A percentile compares a stretch with the other conserved stretches of the same genome.
Evolutionary conservation across 345 rosid species (phyloP).

Genomic region (Eutrema yunnanense): DNA sequence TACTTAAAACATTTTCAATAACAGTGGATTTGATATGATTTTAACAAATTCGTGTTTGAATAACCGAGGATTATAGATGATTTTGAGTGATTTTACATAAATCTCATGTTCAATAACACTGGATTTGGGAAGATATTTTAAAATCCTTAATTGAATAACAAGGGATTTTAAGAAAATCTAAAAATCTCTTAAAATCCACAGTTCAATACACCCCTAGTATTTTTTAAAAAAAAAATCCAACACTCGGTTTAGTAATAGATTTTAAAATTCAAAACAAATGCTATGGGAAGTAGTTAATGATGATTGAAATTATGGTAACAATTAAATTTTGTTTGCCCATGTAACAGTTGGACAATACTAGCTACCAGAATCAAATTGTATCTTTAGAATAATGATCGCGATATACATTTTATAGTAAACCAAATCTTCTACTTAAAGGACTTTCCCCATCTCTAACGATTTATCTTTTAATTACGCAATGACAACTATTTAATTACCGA

Average conservation of each 20-base stretch:
- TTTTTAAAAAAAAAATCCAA: too few relatives aligned
- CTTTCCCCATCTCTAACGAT: slow-evolving; percentile 9
- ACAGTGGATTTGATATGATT: too few relatives aligned
- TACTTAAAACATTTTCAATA: too few relatives aligned
- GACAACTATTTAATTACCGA: neutral
- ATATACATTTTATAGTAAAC: slow-evolving; percentile 2
- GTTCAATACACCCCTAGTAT: too few relatives aligned
- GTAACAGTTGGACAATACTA: neutral
- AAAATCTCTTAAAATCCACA: too few relatives aligned
- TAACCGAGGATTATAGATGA: too few relatives aligned
- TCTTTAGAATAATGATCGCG: slow-evolving; percentile 12
- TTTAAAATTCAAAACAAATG: neutral
- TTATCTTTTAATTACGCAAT: neutral
- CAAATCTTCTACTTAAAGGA: slow-evolving; percentile 23
- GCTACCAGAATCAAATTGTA: slow-evolving; percentile 22
- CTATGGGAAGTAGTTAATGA: neutral
- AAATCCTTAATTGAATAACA: too few relatives aligned
- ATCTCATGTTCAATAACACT: too few relatives aligned
- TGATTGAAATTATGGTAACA: slow-evolving; percentile 1
- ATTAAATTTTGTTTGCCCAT: neutral
- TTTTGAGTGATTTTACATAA: too few relatives aligned
- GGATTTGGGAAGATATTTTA: too few relatives aligned
- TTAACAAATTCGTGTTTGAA: too few relatives aligned
- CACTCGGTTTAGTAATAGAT: neutral
- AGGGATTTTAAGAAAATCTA: too few relatives aligned